Base-by-base conservation (phyloP, 192 early-diverging fungal genomes). In the Linnemannia schmuckeri region DNA sequence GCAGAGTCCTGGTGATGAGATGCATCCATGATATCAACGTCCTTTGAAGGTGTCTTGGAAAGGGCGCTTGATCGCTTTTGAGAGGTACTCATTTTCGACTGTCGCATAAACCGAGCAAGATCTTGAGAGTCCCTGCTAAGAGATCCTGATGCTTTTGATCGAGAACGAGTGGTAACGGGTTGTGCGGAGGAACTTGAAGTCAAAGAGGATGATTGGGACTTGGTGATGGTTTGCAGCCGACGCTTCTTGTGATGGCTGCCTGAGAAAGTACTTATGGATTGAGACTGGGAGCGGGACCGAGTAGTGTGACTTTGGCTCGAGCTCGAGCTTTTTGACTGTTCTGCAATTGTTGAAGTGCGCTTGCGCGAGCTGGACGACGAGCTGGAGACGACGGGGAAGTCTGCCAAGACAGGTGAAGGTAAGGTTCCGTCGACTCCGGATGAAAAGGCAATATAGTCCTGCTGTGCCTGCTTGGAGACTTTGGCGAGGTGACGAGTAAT, bases 31-130 rank as follows among this genome's bases (percentile, higher is more conserved):
- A n/a, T 72, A 35, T 72, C 70, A 40, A 42, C 3, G 44, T 79
- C 72, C 72, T 47, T 72, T 1, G 35, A 27, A n/a, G 37, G 2
- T 69, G 47, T 22, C 49, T 80, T 86, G 47, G 74, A 69, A 46
- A 20, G 27, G 33, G 75, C 78, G 30, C 75, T 86, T 35, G 84
- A 86, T 72, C 78, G 33, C 75, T 86, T 86, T 70, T 86, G 84
- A 41, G 78, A 77, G 33, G 84, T 86, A 46, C 84, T 86, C 70
- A 70, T 86, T 77, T 86, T 86, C 24, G 84, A 86, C 66, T 80
- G 78, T 47, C 79, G 84, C 78, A 80, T 80, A 49, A 77, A 86
- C 37, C 71, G 57, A 44, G 74, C 44, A n/a, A 80, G 77, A 46
- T 63, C 76, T 30, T 76, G 69, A 27, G 74, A 44, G 47, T 76